Percentiles rank a stretch among this genome's conserved stretches.
These are phyloP conservation scores for Protomyces arabidopsidicola DNA, from an alignment of 1,139 yeast genomes.

Conservation along the genomic window DNA sequence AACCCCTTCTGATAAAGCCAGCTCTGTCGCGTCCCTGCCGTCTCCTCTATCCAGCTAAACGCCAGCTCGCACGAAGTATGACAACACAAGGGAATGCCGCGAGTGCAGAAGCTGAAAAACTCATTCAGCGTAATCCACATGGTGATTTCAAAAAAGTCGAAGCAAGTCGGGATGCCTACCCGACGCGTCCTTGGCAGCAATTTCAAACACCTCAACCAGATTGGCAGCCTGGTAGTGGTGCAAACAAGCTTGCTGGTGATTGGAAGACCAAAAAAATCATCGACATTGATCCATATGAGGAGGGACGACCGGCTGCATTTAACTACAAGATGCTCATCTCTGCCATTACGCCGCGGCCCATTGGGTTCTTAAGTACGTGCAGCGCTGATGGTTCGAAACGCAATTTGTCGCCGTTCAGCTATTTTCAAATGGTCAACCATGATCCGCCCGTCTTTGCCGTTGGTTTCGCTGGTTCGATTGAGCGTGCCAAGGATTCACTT, in stretches of 20 bases:
- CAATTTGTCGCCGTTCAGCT: conserved; percentile 60
- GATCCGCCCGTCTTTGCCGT: conserved; percentile 60
- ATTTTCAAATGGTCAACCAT: conserved; percentile 47
- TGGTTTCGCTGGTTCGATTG: conserved; percentile 47
- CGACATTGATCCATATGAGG: conserved; percentile 49
- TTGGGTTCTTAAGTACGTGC: conserved; percentile 54
- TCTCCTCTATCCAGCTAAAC: neutral
- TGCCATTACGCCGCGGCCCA: conserved; percentile 56
- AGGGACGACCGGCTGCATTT: conserved; percentile 44
- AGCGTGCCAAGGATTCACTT: conserved; percentile 49
- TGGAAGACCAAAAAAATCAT: conserved; percentile 47
- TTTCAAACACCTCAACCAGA: conserved; percentile 38
- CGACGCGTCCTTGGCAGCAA: neutral
- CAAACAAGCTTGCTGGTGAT: conserved; percentile 37
- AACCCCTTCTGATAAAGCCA: no score
- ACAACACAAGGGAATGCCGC: neutral
- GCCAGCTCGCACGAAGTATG: neutral
- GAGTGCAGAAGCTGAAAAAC: neutral
- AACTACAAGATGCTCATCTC: conserved; percentile 52
- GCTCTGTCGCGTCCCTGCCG: no score
- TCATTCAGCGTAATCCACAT: conserved; percentile 10
- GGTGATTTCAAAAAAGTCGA: conserved; percentile 15
- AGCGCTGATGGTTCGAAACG: conserved; percentile 43
- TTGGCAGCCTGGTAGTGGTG: conserved; percentile 53
- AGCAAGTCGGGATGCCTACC: neutral